phyloP scores from a whole-genome alignment of 768 basidiomycete species.

The Leucogyrophana mollusca region DNA sequence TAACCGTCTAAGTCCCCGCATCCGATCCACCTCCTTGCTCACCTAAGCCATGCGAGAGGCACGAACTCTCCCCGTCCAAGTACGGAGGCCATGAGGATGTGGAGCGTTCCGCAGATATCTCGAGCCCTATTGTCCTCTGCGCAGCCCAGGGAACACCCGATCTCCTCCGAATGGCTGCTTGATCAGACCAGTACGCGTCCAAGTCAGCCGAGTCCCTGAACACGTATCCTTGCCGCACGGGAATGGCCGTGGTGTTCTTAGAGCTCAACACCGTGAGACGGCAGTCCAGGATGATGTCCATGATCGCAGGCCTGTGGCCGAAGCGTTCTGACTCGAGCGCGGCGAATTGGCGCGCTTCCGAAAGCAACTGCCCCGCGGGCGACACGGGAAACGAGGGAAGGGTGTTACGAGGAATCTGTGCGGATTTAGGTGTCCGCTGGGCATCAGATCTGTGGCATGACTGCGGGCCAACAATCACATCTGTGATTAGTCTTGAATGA shows the following conservation, averaged over 20 bases:
- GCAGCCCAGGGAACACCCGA: conserved; percentile 8
- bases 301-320: conserved; percentile 37
- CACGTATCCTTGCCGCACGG: conserved; percentile 18
- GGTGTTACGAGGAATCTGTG: neutral
- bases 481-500: too few relatives aligned
- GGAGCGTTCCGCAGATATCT: conserved; percentile 47
- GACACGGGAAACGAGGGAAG: neutral
- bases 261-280: conserved; percentile 28
- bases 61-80: conserved; percentile 12
- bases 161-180: conserved; percentile 25
- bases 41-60: neutral
- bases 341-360: conserved; percentile 27
- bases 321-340: conserved; percentile 25
- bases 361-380: conserved; percentile 19
- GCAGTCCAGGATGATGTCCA: conserved; percentile 47
- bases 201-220: conserved; percentile 30
- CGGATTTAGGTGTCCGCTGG: neutral
- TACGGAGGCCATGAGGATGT: conserved; percentile 31
- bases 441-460: conserved; percentile 1
- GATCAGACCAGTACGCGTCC: conserved; percentile 37
- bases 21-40: too few relatives aligned
- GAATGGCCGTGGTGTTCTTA: conserved; percentile 16
- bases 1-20: too few relatives aligned
- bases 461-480: neutral
- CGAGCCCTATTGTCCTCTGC: conserved; percentile 20